Conservation (phyloP, 2,329 filamentous ascomycete species). For the Trematosphaeria pertusa region DNA sequence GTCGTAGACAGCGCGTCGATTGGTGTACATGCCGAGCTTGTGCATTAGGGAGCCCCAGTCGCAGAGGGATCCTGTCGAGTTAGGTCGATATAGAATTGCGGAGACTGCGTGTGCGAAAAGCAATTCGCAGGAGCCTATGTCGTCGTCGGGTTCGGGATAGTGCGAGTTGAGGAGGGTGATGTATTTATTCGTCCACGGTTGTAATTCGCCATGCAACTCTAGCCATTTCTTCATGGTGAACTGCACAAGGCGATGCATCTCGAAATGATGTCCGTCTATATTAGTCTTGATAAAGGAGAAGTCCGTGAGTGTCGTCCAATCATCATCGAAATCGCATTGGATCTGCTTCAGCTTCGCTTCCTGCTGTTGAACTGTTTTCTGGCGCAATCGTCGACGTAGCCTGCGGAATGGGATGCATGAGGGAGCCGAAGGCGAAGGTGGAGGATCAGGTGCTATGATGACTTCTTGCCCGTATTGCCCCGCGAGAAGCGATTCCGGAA, state of each 20-base stretch:
- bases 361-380: not conserved
- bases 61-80: not conserved
- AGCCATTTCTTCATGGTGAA: slow-evolving; percentile 25
- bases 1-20: not conserved
- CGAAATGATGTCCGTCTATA: slow-evolving; percentile 10
- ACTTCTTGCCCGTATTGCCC: slow-evolving; percentile 4
- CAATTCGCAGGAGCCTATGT: not conserved
- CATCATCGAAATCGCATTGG: slow-evolving; percentile 5
- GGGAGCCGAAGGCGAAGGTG: too few species aligned
- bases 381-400: too few species aligned
- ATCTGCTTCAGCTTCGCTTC: not conserved
- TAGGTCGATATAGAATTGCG: not conserved
- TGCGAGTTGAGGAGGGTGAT: slow-evolving; percentile 22
- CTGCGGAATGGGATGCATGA: too few species aligned
- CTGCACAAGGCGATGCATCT: slow-evolving; percentile 33
- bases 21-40: not conserved
- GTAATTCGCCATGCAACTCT: slow-evolving; percentile 25
- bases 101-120: slow-evolving; percentile 17
- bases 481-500: slow-evolving; percentile 33
- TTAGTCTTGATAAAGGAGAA: slow-evolving; percentile 20
- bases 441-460: too few species aligned
- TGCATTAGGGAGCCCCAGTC: not conserved
- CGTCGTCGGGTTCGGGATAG: slow-evolving; percentile 20
- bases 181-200: slow-evolving; percentile 30
- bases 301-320: slow-evolving; percentile 1